Evolutionary conservation across 805 yeast genomes (phyloP), one percentile per base, ranked within the genome.

Genomic region (Pichia paraexigua): DNA sequence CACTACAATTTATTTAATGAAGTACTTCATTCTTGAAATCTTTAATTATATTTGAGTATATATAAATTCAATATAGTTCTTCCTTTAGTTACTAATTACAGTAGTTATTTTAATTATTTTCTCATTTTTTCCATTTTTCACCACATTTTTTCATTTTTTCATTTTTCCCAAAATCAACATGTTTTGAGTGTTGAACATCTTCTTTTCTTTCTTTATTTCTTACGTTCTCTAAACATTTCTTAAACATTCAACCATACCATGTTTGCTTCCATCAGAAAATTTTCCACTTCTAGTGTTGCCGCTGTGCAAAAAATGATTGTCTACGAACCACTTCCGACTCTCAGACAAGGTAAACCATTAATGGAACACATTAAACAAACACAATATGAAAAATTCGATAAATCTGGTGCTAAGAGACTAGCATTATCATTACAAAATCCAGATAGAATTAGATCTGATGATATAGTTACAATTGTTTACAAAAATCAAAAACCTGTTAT

Each of bases 391-490:
- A 77, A 74, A 57, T 77, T 85, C 54, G 98, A 91, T 64, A 85
- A 89, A 18, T 71, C 77, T 3, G 94, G 92, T 5, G 71, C 74
- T 70, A 85, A 87, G 68, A 72, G 82, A 47, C 71, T 74, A 22
- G 66, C 85, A 45, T 69, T 88, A 30, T 70, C 75, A 50, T 70
- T 72, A 28, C 56, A 64, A 22, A 73, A 74, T 49, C 68, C 77
- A 9, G 75, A 75, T 24, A 70, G 78, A 52, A 71, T 91, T 30
- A 76, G 87, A 51, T 78, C 95, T 0, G 97, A 96, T 15, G 97
- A 91, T 64, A 74, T 88, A 28, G 80, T 91, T 40, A 79, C 86
- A 56, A 85, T 91, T 5, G 79, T 81, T 32, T 89, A 86, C 64
- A 75, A 75, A 60, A 74, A 79, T 51, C 80, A 84, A 64, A 79